Evolutionary conservation across 805 yeast genomes (phyloP).

Genomic region (Wickerhamomyces bisporus): DNA sequence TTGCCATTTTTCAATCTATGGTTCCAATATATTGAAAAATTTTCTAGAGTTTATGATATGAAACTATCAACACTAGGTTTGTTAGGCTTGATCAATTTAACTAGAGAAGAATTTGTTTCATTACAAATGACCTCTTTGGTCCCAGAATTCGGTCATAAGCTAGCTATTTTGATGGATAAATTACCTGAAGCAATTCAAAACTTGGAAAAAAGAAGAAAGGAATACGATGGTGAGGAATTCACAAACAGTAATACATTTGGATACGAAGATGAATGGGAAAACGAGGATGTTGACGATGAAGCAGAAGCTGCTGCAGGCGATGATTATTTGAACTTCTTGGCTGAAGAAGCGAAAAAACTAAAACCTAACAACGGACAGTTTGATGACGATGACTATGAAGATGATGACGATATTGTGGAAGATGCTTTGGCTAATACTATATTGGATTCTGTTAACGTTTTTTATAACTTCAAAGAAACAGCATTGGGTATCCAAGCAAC

Average conservation of each 20-base stretch:
- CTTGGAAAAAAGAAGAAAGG: conserved; percentile 56
- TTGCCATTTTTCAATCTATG: conserved; percentile 54
- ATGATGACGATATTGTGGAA: conserved; percentile 71
- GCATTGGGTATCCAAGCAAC: conserved; percentile 43
- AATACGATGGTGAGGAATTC: conserved; percentile 26
- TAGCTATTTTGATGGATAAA: conserved; percentile 48
- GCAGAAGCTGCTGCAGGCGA: conserved; percentile 29
- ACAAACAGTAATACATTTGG: conserved; percentile 26
- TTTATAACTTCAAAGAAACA: conserved; percentile 55
- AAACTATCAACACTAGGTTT: conserved; percentile 70
- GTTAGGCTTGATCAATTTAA: conserved; percentile 37
- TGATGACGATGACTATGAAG: conserved; percentile 33
- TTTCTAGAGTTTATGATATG: conserved; percentile 73
- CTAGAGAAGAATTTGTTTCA: conserved; percentile 25
- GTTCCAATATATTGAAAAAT: conserved; percentile 50
- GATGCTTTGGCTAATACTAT: conserved; percentile 78
- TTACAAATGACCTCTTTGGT: conserved; percentile 33
- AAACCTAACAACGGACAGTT: conserved; percentile 30
- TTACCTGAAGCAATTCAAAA: conserved; percentile 69
- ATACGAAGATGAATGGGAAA: conserved; percentile 20
- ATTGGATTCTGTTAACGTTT: conserved; percentile 71
- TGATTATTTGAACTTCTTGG: conserved; percentile 45
- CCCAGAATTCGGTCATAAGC: conserved; percentile 45
- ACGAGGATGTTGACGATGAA: conserved; percentile 31
- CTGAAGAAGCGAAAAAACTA: conserved; percentile 36